phyloP scores from a whole-genome alignment of 2,329 filamentous ascomycete species.

The Exophiala spinifera region DNA sequence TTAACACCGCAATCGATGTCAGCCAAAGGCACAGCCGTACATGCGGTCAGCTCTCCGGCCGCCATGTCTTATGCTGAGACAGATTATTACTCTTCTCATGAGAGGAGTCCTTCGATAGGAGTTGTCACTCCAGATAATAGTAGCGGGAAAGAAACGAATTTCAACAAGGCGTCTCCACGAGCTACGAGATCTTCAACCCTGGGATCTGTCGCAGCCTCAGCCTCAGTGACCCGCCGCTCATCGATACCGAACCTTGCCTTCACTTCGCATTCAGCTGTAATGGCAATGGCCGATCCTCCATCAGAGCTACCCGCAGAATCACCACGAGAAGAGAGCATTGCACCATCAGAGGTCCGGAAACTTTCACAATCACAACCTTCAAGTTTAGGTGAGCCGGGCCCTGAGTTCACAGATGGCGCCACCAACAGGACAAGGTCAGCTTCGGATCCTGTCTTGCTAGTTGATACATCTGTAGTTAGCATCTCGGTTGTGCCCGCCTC shows the following conservation, averaged over 20 bases:
- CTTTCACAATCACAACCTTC: conserved; percentile 11
- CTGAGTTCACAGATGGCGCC: conserved; percentile 18
- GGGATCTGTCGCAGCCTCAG: conserved; percentile 10
- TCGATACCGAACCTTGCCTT: conserved; percentile 20
- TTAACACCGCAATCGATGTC: conserved; percentile 9
- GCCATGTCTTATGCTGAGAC: conserved; percentile 10
- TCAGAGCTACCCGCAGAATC: conserved; percentile 18
- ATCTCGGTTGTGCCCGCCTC: conserved; percentile 13
- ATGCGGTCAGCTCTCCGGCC: conserved; percentile 10
- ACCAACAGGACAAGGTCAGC: conserved; percentile 8
- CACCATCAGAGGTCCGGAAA: conserved; percentile 10
- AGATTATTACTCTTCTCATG: conserved; percentile 13
- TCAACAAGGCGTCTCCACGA: conserved; percentile 4
- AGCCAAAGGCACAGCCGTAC: conserved; percentile 17
- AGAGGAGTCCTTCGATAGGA: conserved; percentile 16
- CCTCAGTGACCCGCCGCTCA: conserved; percentile 11
- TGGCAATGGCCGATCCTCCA: conserved; percentile 24
- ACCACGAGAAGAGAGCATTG: conserved; percentile 2
- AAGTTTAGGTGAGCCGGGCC: conserved; percentile 26
- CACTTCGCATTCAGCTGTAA: conserved; percentile 24
- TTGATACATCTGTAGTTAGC: conserved; percentile 7
- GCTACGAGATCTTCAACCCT: conserved; percentile 8
- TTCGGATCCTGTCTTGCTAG: conserved; percentile 9
- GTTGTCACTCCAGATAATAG: conserved; percentile 11
- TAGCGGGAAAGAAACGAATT: conserved; percentile 5